Evolutionary conservation across 495 filamentous ascomycete species (phyloP).

Genomic region (Aspergillus mulundensis): DNA sequence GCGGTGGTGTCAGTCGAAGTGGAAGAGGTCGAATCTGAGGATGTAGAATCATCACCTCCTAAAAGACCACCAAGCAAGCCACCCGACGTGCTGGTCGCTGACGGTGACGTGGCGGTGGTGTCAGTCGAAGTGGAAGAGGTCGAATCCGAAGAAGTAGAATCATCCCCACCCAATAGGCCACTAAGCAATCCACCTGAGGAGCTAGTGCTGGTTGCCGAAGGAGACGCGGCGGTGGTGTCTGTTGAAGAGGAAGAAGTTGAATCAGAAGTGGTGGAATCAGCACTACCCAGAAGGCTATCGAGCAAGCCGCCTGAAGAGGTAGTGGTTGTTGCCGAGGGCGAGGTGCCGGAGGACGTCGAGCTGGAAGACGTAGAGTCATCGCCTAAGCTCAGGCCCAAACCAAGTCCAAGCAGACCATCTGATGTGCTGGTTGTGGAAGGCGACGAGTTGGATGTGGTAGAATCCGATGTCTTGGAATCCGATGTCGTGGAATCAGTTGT

Average conservation of each 20-base stretch:
- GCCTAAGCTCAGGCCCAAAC: neutral
- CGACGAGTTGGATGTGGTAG: neutral
- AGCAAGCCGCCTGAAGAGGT: neutral
- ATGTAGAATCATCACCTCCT: neutral
- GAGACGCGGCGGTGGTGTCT: neutral
- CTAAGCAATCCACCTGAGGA: neutral
- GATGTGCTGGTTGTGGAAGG: constrained; percentile 2
- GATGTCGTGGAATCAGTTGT: neutral
- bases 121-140: neutral
- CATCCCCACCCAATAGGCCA: constrained; percentile 1
- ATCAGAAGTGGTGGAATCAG: neutral
- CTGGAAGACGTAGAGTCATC: neutral
- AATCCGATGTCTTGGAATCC: neutral
- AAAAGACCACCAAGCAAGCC: neutral
- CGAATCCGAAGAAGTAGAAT: too few species aligned
- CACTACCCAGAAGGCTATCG: neutral
- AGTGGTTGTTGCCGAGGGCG: neutral
- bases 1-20: neutral
- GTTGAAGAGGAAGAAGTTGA: neutral
- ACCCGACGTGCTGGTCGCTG: neutral
- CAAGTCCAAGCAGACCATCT: neutral
- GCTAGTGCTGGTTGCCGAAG: neutral
- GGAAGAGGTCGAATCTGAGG: neutral
- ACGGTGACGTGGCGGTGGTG: neutral
- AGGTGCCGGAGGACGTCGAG: neutral